phyloP scores from a whole-genome alignment of 108 stramenopile genomes.

The Seminavis robusta region DNA sequence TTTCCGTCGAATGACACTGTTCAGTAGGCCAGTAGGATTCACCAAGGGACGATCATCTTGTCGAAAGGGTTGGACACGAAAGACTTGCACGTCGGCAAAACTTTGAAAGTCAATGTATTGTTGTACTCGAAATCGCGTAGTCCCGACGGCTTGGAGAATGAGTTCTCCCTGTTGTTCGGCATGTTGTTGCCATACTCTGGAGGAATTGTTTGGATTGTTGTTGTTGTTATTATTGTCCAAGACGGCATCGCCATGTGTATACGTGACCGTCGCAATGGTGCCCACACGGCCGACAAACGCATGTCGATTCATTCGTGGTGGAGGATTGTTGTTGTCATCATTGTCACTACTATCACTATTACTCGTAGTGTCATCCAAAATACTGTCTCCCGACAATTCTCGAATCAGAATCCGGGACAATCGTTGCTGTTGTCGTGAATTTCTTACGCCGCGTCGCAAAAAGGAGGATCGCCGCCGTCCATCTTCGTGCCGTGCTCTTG shows the following conservation, averaged over 20 bases:
- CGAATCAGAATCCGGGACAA: slow-evolving; percentile 2
- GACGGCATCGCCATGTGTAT: slow-evolving; percentile 56
- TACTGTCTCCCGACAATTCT: slow-evolving; percentile 11
- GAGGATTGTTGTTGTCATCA: neutral
- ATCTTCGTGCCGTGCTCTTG: neutral
- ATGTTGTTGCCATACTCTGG: slow-evolving; percentile 34
- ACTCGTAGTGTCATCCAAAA: neutral
- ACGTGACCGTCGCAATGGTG: slow-evolving; percentile 64
- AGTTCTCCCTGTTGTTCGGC: slow-evolving; percentile 27
- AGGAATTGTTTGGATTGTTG: neutral
- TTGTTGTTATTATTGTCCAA: neutral
- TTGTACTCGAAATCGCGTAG: slow-evolving; percentile 47
- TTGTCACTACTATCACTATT: slow-evolving; percentile 1
- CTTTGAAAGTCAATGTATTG: slow-evolving; percentile 10
- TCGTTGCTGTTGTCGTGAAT: slow-evolving; percentile 3
- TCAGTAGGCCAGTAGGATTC: too few species aligned
- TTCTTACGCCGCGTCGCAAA: slow-evolving; percentile 2
- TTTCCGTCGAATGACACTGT: too few species aligned
- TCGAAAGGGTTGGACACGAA: too few species aligned
- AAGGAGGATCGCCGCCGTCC: neutral
- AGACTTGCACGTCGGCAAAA: too few species aligned
- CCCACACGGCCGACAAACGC: slow-evolving; percentile 61
- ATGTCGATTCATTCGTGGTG: slow-evolving; percentile 4
- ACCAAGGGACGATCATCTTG: too few species aligned
- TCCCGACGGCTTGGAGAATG: slow-evolving; percentile 66